These are phyloP conservation scores for Populus hybrid DNA, from an alignment of 441 rosid genomes.

Conservation along the genomic window DNA sequence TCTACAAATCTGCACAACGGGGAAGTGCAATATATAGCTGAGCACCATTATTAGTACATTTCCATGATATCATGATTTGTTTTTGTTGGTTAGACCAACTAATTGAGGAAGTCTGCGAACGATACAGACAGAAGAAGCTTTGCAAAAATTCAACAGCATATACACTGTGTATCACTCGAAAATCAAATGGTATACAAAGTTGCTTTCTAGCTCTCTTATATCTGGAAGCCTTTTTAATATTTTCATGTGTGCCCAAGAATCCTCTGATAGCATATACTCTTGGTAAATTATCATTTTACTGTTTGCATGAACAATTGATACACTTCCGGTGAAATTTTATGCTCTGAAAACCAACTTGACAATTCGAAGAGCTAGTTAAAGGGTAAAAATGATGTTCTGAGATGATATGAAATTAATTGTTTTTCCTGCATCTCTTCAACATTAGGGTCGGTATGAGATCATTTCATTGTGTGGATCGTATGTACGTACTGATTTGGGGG, in stretches of 20 bases:
- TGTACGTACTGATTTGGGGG: conserved; percentile 67
- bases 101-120: not conserved
- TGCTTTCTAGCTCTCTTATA: not conserved
- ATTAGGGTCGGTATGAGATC: conserved; percentile 87
- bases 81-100: not conserved
- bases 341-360: conserved; percentile 9
- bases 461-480: conserved; percentile 85
- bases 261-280: not conserved
- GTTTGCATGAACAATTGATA: not conserved
- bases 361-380: not conserved
- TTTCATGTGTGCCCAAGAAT: not conserved
- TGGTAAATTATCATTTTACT: not conserved
- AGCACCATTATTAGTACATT: not conserved
- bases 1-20: not conserved
- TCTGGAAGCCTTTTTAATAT: not conserved
- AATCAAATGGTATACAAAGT: not conserved
- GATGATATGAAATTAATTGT: not conserved
- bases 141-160: not conserved
- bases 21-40: not conserved
- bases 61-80: not conserved
- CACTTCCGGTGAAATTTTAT: not conserved
- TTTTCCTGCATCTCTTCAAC: conserved; percentile 7
- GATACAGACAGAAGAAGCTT: not conserved
- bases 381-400: not conserved
- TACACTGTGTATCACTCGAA: not conserved